Evolutionary conservation across 371 early-diverging fungal species (phyloP), one percentile per base, ranked within the genome.

Genomic region (Mucor saturninus): DNA sequence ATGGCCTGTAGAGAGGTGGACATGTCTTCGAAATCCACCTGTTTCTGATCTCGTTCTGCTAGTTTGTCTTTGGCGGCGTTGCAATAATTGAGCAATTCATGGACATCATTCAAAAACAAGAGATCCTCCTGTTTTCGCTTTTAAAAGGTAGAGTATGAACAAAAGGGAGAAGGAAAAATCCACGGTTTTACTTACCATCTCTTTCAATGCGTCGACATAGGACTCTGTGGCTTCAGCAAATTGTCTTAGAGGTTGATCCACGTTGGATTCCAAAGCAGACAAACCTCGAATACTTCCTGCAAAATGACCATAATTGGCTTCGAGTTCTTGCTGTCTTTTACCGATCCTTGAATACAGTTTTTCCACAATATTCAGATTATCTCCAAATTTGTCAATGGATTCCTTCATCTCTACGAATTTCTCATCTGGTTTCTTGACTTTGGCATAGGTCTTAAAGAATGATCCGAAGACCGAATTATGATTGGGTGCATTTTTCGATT

Each of bases 21-120:
- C 38, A 96, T 75, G 49, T 91, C 96, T 74, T 97, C 97, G 73
- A 88, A 90, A 72, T 96, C 94, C 9, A 95, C 84, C 74, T 96
- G 97, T 73, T 95, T 96, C 66, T 95, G 93, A 77, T 96, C 97
- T 40, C 97, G 83, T 62, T 86, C 78, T 61, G 83, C 84, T 38
- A 97, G 75, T 53, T 89, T 83, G 35, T 87, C 88, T 91, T 93
- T 92, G 52, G 92, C 93, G 28, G 89, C 83, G 62, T 89, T 84
- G 67, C 97, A 96, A 73, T 96, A 95, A 7, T 87, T 84, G 7
- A 94, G 75, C 68, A 94, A 90, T 64, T 95, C 97, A 62, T 91
- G 92, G n/a, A 97, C 61, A 57, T 92, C 86, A 40, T 85, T 84
- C 53, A 94, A 67, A 60, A 91, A 95, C 50, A 89, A 76, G 5